These are phyloP conservation scores for Ceratocystis variospora DNA, from an alignment of 2,329 filamentous ascomycete species.

Conservation along the genomic window DNA sequence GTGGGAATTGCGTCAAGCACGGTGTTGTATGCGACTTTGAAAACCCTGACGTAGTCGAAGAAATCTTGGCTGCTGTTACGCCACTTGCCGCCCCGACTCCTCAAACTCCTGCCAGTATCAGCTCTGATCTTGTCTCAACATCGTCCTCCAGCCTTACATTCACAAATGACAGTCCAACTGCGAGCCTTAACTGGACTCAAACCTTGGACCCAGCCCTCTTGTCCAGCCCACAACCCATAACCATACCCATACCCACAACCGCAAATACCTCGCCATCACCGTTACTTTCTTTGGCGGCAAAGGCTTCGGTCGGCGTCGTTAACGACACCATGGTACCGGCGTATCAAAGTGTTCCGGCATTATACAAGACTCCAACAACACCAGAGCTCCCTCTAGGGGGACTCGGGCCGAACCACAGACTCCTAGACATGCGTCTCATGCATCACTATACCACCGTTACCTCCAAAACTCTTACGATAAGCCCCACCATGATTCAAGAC, in stretches of 20 bases:
- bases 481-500: slow-evolving; percentile 36
- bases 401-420: slow-evolving; percentile 24
- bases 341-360: slow-evolving; percentile 23
- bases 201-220: slow-evolving; percentile 19
- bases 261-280: slow-evolving; percentile 20
- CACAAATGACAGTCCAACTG: slow-evolving; percentile 4
- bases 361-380: slow-evolving; percentile 25
- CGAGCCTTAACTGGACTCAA: neutral
- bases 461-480: slow-evolving; percentile 44
- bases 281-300: slow-evolving; percentile 12
- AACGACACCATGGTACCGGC: slow-evolving; percentile 17
- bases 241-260: slow-evolving; percentile 5
- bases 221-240: neutral
- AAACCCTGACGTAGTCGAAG: slow-evolving; percentile 34
- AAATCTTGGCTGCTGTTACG: slow-evolving; percentile 31
- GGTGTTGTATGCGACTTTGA: slow-evolving; percentile 54
- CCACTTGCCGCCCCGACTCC: slow-evolving; percentile 22
- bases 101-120: slow-evolving; percentile 21
- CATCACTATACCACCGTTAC: slow-evolving; percentile 51
- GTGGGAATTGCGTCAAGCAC: slow-evolving; percentile 54
- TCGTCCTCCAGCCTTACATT: slow-evolving; percentile 17
- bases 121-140: slow-evolving; percentile 18
- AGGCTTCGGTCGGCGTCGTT: slow-evolving; percentile 23
- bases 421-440: slow-evolving; percentile 48
- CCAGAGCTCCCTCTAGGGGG: slow-evolving; percentile 16